Conservation (phyloP, 1,284 basidiomycete genomes). For the Phlebopus sp. region DNA sequence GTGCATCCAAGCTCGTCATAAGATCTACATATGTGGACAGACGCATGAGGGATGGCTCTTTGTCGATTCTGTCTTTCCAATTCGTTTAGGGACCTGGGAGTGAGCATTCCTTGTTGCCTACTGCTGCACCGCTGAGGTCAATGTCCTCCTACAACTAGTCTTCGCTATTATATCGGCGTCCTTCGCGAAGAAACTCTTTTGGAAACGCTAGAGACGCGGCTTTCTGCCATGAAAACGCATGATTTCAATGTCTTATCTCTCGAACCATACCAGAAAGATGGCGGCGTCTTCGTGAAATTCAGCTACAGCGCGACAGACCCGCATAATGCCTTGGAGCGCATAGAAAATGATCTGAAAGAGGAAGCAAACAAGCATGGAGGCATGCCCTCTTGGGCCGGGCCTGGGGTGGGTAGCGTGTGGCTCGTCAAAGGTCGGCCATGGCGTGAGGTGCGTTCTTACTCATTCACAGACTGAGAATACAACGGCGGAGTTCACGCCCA, state of each 20-base stretch:
- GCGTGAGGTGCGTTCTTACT: slow-evolving; percentile 60
- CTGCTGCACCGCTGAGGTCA: slow-evolving; percentile 6
- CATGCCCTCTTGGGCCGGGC: slow-evolving; percentile 62
- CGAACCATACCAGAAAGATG: slow-evolving; percentile 71
- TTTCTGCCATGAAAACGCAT: slow-evolving; percentile 51
- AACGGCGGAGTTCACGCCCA: slow-evolving; percentile 3
- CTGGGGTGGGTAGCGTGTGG: slow-evolving; percentile 63
- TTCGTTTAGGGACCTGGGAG: slow-evolving; percentile 51
- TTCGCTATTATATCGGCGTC: slow-evolving; percentile 60
- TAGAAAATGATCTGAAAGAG: slow-evolving; percentile 47
- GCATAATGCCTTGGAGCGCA: slow-evolving; percentile 43
- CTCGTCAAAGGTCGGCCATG: slow-evolving; percentile 81
- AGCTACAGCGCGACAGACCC: slow-evolving; percentile 48
- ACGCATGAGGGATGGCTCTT: slow-evolving; percentile 45
- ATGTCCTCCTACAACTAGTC: slow-evolving; percentile 33
- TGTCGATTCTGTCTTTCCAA: slow-evolving; percentile 58
- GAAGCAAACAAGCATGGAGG: slow-evolving; percentile 48
- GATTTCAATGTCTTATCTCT: slow-evolving; percentile 57
- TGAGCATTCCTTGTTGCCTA: slow-evolving; percentile 30
- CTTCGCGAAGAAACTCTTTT: slow-evolving; percentile 56
- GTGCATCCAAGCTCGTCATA: slow-evolving; percentile 12
- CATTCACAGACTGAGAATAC: background rate
- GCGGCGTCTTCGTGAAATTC: slow-evolving; percentile 86
- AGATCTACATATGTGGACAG: slow-evolving; percentile 3
- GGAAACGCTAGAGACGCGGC: slow-evolving; percentile 42